phyloP scores from a whole-genome alignment of 352 stramenopile species.

The Pythium pyrilobum region DNA sequence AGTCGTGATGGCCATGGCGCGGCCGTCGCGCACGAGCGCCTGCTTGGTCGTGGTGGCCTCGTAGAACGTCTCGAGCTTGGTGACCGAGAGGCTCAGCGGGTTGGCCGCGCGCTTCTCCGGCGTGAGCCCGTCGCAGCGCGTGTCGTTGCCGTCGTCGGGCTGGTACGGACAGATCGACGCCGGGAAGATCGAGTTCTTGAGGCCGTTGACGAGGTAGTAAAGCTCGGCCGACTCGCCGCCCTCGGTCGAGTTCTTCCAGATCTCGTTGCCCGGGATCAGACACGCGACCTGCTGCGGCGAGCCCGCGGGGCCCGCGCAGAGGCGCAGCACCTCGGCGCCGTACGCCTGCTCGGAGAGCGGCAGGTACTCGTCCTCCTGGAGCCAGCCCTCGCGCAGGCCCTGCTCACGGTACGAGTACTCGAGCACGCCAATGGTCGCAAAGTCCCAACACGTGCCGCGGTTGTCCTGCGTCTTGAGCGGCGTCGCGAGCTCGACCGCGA shows the following conservation, averaged over 20 bases:
- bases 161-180: constrained; percentile 45
- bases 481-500: constrained; percentile 43
- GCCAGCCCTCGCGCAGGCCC: constrained; percentile 44
- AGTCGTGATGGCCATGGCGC: constrained; percentile 50
- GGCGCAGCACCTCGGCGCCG: constrained; percentile 48
- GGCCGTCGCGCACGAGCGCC: constrained; percentile 31
- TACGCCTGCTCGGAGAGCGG: constrained; percentile 62
- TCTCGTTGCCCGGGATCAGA: constrained; percentile 50
- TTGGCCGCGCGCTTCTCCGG: constrained; percentile 33
- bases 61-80: constrained; percentile 41
- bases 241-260: constrained; percentile 67
- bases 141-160: constrained; percentile 38
- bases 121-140: constrained; percentile 34
- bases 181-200: constrained; percentile 50
- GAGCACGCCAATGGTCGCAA: constrained; percentile 53
- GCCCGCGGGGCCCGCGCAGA: constrained; percentile 38
- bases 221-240: constrained; percentile 43
- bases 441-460: constrained; percentile 68
- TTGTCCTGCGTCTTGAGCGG: constrained; percentile 68
- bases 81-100: constrained; percentile 37
- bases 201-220: constrained; percentile 44
- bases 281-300: constrained; percentile 58
- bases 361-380: constrained; percentile 47
- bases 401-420: constrained; percentile 65
- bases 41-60: constrained; percentile 37